phyloP scores from a whole-genome alignment of 2,329 filamentous ascomycete genomes.

The Colletotrichum sidae region DNA sequence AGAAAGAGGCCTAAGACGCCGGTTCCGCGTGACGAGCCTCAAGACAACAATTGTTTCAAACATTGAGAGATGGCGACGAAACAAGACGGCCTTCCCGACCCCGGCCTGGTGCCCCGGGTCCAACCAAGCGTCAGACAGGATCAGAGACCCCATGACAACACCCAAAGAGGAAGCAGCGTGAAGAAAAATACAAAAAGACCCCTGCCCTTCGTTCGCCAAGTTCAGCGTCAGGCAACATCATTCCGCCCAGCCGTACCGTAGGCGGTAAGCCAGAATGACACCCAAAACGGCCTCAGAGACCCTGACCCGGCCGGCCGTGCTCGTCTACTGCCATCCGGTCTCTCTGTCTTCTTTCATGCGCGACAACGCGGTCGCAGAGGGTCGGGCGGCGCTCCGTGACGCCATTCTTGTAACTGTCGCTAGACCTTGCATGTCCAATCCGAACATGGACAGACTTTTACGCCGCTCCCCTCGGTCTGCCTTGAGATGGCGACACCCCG shows the following conservation, averaged over 20 bases:
- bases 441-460: slow-evolving; percentile 35
- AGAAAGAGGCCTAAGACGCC: slow-evolving; percentile 3
- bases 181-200: neutral
- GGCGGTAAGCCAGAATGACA: slow-evolving; percentile 15
- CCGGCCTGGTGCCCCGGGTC: slow-evolving; percentile 10
- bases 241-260: neutral
- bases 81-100: slow-evolving; percentile 25
- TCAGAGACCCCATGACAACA: slow-evolving; percentile 6
- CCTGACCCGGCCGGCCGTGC: slow-evolving; percentile 20
- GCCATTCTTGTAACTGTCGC: slow-evolving; percentile 7
- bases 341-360: slow-evolving; percentile 26
- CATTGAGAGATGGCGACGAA: slow-evolving; percentile 27
- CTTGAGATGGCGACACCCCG: slow-evolving; percentile 23
- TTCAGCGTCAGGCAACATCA: neutral
- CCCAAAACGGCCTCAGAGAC: slow-evolving; percentile 34
- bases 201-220: slow-evolving; percentile 14
- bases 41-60: slow-evolving; percentile 36
- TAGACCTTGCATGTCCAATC: slow-evolving; percentile 32
- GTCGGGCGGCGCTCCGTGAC: slow-evolving; percentile 23
- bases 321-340: slow-evolving; percentile 35
- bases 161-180: slow-evolving; percentile 4
- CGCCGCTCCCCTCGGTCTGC: slow-evolving; percentile 17
- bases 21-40: slow-evolving; percentile 22
- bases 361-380: neutral
- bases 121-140: slow-evolving; percentile 9